Percentiles rank a stretch among this genome's conserved stretches.
These are phyloP conservation scores for Acmispon strigosus DNA, from an alignment of 306 rosid genomes.

Conservation along the genomic window DNA sequence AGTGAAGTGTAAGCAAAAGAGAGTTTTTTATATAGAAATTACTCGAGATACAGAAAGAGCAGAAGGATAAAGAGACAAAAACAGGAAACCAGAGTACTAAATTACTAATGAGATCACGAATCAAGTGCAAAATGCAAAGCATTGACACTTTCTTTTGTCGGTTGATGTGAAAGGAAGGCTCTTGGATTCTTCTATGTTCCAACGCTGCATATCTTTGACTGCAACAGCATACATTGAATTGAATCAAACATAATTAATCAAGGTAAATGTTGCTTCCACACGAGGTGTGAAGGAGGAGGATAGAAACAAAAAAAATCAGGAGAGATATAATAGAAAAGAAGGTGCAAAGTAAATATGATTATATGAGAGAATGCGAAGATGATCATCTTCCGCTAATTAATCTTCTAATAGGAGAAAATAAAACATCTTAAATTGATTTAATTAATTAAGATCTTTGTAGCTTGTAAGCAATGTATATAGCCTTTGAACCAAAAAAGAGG, in stretches of 20 bases:
- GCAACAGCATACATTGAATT: not conserved
- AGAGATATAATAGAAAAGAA: too few relatives aligned
- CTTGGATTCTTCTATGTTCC: slow-evolving; percentile 1
- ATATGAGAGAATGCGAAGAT: not conserved
- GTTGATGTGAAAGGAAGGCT: slow-evolving; percentile 4
- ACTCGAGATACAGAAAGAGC: not conserved
- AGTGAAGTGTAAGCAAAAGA: not conserved
- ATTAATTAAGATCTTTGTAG: too few relatives aligned
- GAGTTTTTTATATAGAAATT: not conserved
- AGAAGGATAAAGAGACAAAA: not conserved
- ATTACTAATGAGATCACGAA: not conserved
- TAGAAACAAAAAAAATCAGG: too few relatives aligned
- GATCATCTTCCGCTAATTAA: not conserved
- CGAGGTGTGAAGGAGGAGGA: too few relatives aligned
- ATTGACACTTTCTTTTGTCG: not conserved
- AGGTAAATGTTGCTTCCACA: too few relatives aligned
- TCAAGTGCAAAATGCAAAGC: not conserved
- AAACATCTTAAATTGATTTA: too few relatives aligned
- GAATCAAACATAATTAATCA: not conserved
- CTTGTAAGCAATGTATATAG: slow-evolving; percentile 8
- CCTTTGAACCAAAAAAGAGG: not conserved
- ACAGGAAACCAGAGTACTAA: not conserved
- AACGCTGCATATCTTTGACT: slow-evolving; percentile 15
- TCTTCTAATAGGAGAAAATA: not conserved
- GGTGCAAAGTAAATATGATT: too few relatives aligned